Base-by-base conservation (phyloP, 805 yeast genomes). In the Ogataea philodendri region DNA sequence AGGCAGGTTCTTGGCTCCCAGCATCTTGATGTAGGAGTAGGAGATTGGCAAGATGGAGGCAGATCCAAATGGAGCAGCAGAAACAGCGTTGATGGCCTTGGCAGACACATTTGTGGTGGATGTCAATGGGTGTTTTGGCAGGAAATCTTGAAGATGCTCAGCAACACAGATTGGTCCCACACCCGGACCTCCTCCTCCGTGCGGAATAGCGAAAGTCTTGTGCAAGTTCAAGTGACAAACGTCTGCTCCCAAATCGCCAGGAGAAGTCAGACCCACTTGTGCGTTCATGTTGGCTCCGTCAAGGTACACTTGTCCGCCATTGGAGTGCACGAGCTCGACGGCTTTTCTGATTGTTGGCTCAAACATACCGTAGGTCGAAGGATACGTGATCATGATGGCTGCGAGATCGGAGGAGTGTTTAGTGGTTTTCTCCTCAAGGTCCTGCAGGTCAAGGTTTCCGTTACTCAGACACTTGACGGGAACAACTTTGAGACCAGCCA, bases 281-380 rank as follows among this genome's bases (percentile, higher is more conserved):
- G 98, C 98, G 60, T 93, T 93, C 98, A 93, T 93, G 66, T 93
- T 93, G 38, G 98, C 98, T 60, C 98, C 98, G 64, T 93, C 98
- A 66, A 90, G 69, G 65, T 93, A 93, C 14, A 93, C 97, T 63
- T 89, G 95, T 16, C 97, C 98, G 38, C 98, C 97, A 52, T 81
- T 62, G 13, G 63, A 51, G 60, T 93, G 98, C 22, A 90, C 85
- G 40, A 80, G 69, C n/a, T 84, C 84, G 51, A 89, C 84, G 16
- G 96, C 96, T 33, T 72, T 70, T 57, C 76, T 80, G 40, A 93
- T 84, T 37, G 88, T 85, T 8, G 96, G 96, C 63, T 90, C 98
- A 55, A 88, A 93, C 43, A 90, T 76, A 38, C 98, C 98, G 59
- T 87, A 93, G 1, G 98, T 93, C 5, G 97, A 88, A 21, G 98